These are phyloP conservation scores for Solanum piurae DNA, from an alignment of 257 asterid genomes.

Conservation along the genomic window DNA sequence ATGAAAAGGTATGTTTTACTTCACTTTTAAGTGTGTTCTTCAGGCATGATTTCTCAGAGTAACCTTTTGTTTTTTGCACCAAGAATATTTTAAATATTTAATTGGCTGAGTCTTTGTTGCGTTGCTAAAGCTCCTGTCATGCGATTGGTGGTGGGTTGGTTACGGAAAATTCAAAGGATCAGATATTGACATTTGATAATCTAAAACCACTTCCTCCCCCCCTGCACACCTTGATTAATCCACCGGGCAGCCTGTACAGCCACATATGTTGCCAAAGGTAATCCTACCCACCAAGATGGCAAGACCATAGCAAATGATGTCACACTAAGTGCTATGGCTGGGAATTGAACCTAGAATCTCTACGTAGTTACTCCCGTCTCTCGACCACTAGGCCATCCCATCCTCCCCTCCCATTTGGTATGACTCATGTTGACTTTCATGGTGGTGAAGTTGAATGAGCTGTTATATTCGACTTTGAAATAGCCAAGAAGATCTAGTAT, in stretches of 20 bases:
- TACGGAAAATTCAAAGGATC: neutral
- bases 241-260: neutral
- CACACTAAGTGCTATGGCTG: neutral
- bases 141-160: neutral
- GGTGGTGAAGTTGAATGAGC: neutral
- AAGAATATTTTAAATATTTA: neutral
- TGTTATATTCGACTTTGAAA: neutral
- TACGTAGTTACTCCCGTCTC: neutral
- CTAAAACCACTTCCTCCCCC: neutral
- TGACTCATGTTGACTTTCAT: neutral
- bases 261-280: neutral
- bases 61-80: neutral
- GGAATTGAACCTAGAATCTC: neutral
- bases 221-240: neutral
- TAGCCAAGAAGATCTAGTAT: neutral
- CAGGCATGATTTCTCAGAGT: neutral
- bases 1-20: constrained; percentile 55
- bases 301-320: neutral
- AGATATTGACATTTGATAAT: neutral
- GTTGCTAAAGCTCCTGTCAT: neutral
- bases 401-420: neutral
- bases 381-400: neutral
- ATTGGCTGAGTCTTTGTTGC: neutral
- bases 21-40: neutral
- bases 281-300: neutral